Conservation (phyloP, 768 basidiomycete species). For the Russula earlei region DNA sequence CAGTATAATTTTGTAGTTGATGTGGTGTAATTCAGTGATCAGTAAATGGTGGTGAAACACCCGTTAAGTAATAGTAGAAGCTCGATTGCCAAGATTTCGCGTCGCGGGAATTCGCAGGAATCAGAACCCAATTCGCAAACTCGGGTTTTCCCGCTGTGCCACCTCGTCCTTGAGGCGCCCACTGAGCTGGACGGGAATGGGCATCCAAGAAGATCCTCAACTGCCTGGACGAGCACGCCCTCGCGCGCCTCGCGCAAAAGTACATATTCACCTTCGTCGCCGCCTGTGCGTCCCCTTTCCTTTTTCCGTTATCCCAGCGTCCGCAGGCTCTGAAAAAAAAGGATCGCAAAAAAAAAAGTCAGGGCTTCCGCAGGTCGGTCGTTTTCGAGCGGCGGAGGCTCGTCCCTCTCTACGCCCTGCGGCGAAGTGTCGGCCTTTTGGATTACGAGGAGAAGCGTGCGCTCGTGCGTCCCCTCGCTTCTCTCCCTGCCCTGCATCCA, state of each 20-base stretch:
- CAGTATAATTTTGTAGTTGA: too few species aligned
- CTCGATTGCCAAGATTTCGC: too few species aligned
- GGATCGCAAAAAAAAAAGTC: background rate
- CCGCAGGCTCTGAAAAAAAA: background rate
- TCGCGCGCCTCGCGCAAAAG: slow-evolving; percentile 14
- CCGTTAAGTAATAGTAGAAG: too few species aligned
- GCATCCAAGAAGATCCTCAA: slow-evolving; percentile 12
- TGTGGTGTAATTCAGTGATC: too few species aligned
- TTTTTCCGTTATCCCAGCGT: background rate
- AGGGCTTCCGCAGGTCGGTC: slow-evolving; percentile 9
- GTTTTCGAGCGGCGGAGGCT: background rate
- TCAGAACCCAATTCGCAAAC: too few species aligned
- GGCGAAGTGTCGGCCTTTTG: too few species aligned
- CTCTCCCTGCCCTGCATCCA: background rate
- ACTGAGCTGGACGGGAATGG: slow-evolving; percentile 12
- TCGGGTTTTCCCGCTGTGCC: too few species aligned
- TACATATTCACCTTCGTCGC: slow-evolving; percentile 15
- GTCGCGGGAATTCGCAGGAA: too few species aligned
- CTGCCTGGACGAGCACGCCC: slow-evolving; percentile 10
- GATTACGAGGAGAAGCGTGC: slow-evolving; percentile 1
- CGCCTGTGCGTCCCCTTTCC: slow-evolving; percentile 12
- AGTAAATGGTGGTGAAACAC: too few species aligned
- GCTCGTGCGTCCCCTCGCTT: background rate
- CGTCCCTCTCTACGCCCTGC: background rate
- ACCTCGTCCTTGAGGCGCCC: slow-evolving; percentile 13